These are phyloP conservation scores for Coffea canephora DNA, from an alignment of 257 asterid genomes.

Conservation along the genomic window DNA sequence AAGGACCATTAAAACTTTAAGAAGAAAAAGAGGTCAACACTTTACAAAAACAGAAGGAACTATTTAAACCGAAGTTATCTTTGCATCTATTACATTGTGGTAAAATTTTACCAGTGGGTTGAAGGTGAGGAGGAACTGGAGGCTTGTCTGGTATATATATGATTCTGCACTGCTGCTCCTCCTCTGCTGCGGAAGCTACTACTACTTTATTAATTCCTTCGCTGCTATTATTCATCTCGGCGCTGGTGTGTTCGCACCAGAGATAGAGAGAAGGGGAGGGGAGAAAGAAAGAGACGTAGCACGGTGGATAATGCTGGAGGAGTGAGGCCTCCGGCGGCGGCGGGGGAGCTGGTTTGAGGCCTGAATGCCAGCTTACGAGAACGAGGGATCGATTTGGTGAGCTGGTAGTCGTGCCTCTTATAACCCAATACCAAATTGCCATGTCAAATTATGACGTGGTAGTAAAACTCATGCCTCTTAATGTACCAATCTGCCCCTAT, in stretches of 20 bases:
- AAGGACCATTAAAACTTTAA: neutral
- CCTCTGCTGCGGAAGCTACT: neutral
- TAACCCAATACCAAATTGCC: slow-evolving; percentile 20
- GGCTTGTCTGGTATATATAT: slow-evolving; percentile 67
- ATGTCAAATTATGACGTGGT: slow-evolving; percentile 21
- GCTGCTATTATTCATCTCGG: too few relatives aligned
- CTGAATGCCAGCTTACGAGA: too few relatives aligned
- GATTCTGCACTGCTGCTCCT: slow-evolving; percentile 38
- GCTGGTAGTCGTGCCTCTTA: too few relatives aligned
- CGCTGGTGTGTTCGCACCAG: too few relatives aligned
- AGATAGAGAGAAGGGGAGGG: too few relatives aligned
- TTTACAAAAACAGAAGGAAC: too few relatives aligned
- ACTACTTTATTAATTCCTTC: neutral
- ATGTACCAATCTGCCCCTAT: slow-evolving; percentile 7
- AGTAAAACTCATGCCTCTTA: neutral
- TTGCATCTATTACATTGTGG: too few relatives aligned
- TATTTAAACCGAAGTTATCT: too few relatives aligned
- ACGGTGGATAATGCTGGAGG: too few relatives aligned
- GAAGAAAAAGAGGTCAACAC: too few relatives aligned
- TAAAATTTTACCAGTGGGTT: slow-evolving; percentile 49
- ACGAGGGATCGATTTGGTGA: too few relatives aligned
- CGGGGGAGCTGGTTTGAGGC: neutral
- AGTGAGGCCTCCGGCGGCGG: neutral
- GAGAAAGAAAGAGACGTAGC: too few relatives aligned
- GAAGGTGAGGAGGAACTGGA: slow-evolving; percentile 59